A percentile compares a stretch with the other conserved stretches of the same genome.
These are phyloP conservation scores for Pholiota molesta DNA, from an alignment of 768 basidiomycete genomes.

Conservation along the genomic window DNA sequence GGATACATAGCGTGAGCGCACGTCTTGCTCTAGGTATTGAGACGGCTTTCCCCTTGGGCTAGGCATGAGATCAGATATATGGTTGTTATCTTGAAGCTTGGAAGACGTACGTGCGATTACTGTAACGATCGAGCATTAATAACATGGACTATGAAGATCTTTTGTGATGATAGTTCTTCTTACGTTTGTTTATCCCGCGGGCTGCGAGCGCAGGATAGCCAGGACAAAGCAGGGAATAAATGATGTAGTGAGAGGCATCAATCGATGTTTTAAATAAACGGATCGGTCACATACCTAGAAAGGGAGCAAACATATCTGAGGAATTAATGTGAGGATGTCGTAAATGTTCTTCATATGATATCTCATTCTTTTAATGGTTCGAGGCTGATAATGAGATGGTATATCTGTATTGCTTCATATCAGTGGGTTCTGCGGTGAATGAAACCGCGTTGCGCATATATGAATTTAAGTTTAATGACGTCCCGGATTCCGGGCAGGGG, in stretches of 20 bases:
- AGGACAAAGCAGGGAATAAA: neutral
- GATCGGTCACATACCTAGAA: conserved; percentile 1
- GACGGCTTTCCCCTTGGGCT: neutral
- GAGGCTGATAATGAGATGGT: neutral
- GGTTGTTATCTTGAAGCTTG: neutral
- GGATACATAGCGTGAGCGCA: neutral
- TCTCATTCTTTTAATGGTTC: neutral
- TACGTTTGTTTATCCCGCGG: neutral
- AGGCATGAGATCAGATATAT: neutral
- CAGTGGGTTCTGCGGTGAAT: neutral
- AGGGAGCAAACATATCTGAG: neutral
- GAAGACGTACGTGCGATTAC: neutral
- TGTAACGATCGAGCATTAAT: neutral
- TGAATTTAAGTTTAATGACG: neutral
- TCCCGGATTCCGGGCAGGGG: conserved; percentile 1
- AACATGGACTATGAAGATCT: neutral
- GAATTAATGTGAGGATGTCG: neutral
- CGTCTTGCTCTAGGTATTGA: neutral
- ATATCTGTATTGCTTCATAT: neutral
- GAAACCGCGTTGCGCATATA: neutral
- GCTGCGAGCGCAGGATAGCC: neutral
- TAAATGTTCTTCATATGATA: neutral
- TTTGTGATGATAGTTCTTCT: neutral
- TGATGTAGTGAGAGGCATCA: neutral
- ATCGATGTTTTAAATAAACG: neutral